phyloP scores from a whole-genome alignment of 169 alveolate genomes.

The Cryptosporidium baileyi region DNA sequence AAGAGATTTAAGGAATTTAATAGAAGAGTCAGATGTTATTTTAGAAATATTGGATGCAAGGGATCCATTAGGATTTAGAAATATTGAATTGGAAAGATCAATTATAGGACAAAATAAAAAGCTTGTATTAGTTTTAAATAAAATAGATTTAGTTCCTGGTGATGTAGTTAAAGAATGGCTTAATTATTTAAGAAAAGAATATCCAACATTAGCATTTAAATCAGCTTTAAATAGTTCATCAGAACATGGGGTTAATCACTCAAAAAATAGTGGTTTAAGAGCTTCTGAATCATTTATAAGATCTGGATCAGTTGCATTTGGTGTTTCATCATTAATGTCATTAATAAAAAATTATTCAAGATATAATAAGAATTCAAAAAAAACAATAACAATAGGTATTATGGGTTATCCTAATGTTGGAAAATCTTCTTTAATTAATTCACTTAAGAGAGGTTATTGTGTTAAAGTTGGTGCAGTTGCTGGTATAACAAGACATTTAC shows the following conservation, averaged over 20 bases:
- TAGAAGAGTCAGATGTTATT: conserved; percentile 87
- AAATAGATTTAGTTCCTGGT: conserved; percentile 92
- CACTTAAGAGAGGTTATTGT: conserved; percentile 87
- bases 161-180: conserved; percentile 78
- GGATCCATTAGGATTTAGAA: conserved; percentile 90
- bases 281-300: conserved; percentile 71
- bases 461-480: conserved; percentile 91
- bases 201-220: conserved; percentile 73
- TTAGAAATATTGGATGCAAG: conserved; percentile 92
- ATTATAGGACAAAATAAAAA: conserved; percentile 84
- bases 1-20: conserved; percentile 81
- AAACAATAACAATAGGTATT: conserved; percentile 88
- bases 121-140: conserved; percentile 87
- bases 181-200: conserved; percentile 66
- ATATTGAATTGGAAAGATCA: conserved; percentile 84
- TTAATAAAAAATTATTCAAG: conserved; percentile 86
- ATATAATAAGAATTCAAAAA: conserved; percentile 79
- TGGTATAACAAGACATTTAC: conserved; percentile 90
- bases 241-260: conserved; percentile 42
- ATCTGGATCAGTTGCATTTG: conserved; percentile 81
- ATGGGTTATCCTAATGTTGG: conserved; percentile 95
- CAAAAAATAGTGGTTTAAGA: conserved; percentile 32
- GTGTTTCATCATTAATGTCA: conserved; percentile 85
- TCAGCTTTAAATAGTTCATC: conserved; percentile 77
- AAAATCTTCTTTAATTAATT: conserved; percentile 89